A percentile compares a stretch with the other conserved stretches of the same genome.
phyloP scores from a whole-genome alignment of 768 basidiomycete species.

The Hygrophorus russula region DNA sequence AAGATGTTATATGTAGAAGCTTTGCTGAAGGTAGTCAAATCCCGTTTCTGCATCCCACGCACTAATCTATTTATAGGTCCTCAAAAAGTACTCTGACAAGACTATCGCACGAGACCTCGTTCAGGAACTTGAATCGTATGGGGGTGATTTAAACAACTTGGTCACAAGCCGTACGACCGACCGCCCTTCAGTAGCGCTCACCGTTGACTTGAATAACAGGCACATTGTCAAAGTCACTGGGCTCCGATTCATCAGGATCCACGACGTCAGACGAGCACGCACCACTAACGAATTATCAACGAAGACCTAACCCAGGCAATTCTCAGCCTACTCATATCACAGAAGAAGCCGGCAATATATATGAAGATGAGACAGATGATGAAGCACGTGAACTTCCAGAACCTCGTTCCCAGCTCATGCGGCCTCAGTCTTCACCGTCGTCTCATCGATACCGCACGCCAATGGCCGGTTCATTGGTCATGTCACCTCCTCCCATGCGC shows the following conservation, averaged over 20 bases:
- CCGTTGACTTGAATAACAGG: slow-evolving; percentile 17
- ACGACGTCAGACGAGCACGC: slow-evolving; percentile 37
- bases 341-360: slow-evolving; percentile 20
- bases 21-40: slow-evolving; percentile 56
- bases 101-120: slow-evolving; percentile 67
- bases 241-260: slow-evolving; percentile 58
- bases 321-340: slow-evolving; percentile 14
- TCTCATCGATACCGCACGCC: slow-evolving; percentile 75
- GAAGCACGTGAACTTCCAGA: slow-evolving; percentile 32
- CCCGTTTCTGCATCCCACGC: not conserved
- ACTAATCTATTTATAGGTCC: slow-evolving; percentile 34
- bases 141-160: slow-evolving; percentile 54
- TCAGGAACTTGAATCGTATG: slow-evolving; percentile 67
- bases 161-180: slow-evolving; percentile 48
- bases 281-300: slow-evolving; percentile 13
- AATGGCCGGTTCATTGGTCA: slow-evolving; percentile 45
- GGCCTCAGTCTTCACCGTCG: slow-evolving; percentile 71
- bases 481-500: slow-evolving; percentile 38
- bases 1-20: slow-evolving; percentile 88
- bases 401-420: slow-evolving; percentile 28
- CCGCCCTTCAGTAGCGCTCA: not conserved
- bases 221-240: slow-evolving; percentile 34
- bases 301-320: slow-evolving; percentile 9
- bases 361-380: slow-evolving; percentile 41
- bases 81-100: slow-evolving; percentile 76